Evolutionary conservation across 305 asterid species (phyloP).

Genomic region (Fraxinus velutina): DNA sequence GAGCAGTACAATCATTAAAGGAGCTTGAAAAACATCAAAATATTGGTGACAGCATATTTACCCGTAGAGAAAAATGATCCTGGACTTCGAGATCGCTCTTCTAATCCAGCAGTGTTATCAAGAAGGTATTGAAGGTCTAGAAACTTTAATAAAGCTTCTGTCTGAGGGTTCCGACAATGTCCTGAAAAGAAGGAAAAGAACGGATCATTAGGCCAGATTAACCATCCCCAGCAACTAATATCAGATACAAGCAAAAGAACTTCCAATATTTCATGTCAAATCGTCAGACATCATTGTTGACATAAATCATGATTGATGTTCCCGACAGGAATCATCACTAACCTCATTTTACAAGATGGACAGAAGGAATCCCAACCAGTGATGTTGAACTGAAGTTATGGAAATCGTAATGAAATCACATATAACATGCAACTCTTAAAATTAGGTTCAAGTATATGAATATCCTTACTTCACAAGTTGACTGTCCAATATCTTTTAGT

Average conservation of each 20-base stretch:
- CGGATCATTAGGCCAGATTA: constrained; percentile 12
- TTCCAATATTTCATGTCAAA: not conserved
- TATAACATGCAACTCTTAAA: not conserved
- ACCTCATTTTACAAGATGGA: not conserved
- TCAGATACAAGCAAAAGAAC: not conserved
- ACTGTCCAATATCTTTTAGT: not conserved
- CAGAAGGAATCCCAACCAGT: not conserved
- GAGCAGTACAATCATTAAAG: not conserved
- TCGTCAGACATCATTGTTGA: not conserved
- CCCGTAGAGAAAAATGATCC: constrained; percentile 42
- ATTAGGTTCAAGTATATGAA: not conserved
- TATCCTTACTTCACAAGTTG: not conserved
- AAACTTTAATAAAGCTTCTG: constrained; percentile 67
- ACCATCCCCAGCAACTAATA: not conserved
- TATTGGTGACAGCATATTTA: constrained; percentile 21
- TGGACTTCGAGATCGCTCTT: constrained; percentile 33
- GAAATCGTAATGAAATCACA: not conserved
- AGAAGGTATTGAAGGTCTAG: constrained; percentile 68
- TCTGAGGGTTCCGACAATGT: constrained; percentile 77
- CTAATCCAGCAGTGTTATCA: constrained; percentile 33
- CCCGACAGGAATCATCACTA: not conserved
- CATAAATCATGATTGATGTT: not conserved
- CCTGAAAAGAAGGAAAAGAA: constrained; percentile 37
- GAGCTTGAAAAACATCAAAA: not conserved
- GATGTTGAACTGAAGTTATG: not conserved